Conservation (phyloP, 768 basidiomycete genomes). For the Candolleomyces eurysporus region DNA sequence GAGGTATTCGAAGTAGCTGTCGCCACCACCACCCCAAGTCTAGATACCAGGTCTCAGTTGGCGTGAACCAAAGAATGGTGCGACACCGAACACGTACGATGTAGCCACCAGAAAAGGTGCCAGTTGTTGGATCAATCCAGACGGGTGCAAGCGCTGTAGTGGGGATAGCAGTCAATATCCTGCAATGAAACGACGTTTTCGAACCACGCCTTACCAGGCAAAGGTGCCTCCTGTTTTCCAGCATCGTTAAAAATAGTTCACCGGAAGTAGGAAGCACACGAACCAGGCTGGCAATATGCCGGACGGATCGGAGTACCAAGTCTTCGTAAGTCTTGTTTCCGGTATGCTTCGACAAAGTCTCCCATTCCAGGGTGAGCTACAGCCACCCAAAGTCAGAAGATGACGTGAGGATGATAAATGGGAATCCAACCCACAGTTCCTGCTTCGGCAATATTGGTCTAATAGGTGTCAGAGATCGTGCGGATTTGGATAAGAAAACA, state of each 20-base stretch:
- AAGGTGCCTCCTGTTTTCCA: slow-evolving; percentile 30
- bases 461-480: not conserved
- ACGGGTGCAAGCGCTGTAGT: slow-evolving; percentile 53
- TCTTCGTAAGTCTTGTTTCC: slow-evolving; percentile 58
- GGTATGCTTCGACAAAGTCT: slow-evolving; percentile 51
- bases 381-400: not conserved
- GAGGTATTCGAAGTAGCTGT: slow-evolving; percentile 78
- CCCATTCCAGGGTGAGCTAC: slow-evolving; percentile 62
- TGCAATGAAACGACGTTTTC: too few relatives aligned
- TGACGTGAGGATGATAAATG: too few relatives aligned
- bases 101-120: slow-evolving; percentile 49
- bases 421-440: slow-evolving; percentile 39
- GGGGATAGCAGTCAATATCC: not conserved
- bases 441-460: slow-evolving; percentile 56
- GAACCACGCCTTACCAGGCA: slow-evolving; percentile 29
- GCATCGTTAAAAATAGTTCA: not conserved
- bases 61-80: not conserved
- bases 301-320: slow-evolving; percentile 52
- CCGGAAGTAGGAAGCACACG: slow-evolving; percentile 11
- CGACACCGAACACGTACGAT: slow-evolving; percentile 35
- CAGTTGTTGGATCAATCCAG: slow-evolving; percentile 53
- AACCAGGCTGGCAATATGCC: slow-evolving; percentile 47
- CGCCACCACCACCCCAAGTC: slow-evolving; percentile 71
- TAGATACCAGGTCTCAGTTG: slow-evolving; percentile 10
- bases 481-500: not conserved